A percentile compares a stretch with the other conserved stretches of the same genome.
Conservation (phyloP, 495 filamentous ascomycete genomes). For the Peziza echinospora region DNA sequence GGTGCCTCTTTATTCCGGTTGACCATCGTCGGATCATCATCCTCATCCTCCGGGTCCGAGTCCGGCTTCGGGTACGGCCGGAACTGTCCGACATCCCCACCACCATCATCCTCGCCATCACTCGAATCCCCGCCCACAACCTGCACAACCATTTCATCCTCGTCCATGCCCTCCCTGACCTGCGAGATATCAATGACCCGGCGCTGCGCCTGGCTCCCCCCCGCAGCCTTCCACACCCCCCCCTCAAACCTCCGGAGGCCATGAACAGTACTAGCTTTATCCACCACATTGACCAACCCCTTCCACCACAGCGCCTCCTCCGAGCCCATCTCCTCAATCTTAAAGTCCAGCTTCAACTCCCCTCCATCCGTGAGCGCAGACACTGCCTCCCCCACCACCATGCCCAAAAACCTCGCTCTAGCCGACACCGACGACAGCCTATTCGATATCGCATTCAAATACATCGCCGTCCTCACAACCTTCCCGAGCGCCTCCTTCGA, state of each 20-base stretch:
- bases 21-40: conserved; percentile 75
- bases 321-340: conserved; percentile 53
- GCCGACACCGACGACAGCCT: conserved; percentile 55
- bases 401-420: conserved; percentile 63
- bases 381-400: conserved; percentile 66
- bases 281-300: conserved; percentile 37
- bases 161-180: neutral
- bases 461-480: conserved; percentile 45
- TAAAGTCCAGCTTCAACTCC: conserved; percentile 53
- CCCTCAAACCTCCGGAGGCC: conserved; percentile 21
- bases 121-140: neutral
- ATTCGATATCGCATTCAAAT: conserved; percentile 65
- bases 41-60: conserved; percentile 69
- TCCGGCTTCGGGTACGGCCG: conserved; percentile 75
- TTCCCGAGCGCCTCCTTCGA: conserved; percentile 37
- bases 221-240: neutral
- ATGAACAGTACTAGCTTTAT: conserved; percentile 39
- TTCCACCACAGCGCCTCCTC: conserved; percentile 62
- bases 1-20: conserved; percentile 60
- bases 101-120: conserved; percentile 19
- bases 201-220: neutral
- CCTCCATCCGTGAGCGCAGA: conserved; percentile 46
- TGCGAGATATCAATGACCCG: neutral
- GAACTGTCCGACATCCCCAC: conserved; percentile 48
- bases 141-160: neutral